These are phyloP conservation scores for Wickerhamomyces bovis DNA, from an alignment of 805 yeast genomes.

Conservation along the genomic window DNA sequence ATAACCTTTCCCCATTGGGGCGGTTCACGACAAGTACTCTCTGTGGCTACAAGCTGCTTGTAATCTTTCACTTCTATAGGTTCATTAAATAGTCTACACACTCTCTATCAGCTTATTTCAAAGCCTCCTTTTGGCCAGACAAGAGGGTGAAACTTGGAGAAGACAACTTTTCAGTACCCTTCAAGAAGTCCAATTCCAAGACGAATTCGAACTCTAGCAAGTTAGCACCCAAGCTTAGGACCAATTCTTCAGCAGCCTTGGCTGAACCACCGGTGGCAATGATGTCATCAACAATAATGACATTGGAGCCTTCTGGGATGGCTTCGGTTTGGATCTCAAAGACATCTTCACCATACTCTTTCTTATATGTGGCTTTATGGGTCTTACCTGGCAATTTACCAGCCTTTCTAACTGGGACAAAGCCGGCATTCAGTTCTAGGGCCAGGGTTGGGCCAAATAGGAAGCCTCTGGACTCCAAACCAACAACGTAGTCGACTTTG, in stretches of 20 bases:
- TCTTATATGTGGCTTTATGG: constrained; percentile 63
- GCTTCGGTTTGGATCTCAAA: constrained; percentile 86
- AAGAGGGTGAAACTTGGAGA: constrained; percentile 89
- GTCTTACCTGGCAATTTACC: constrained; percentile 93
- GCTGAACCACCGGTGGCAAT: constrained; percentile 99
- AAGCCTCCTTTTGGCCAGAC: constrained; percentile 66
- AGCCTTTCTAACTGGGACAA: constrained; percentile 90
- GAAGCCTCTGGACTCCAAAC: constrained; percentile 95
- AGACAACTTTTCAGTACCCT: constrained; percentile 82
- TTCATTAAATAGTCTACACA: not conserved
- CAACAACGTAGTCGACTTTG: constrained; percentile 83
- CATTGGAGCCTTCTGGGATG: constrained; percentile 73
- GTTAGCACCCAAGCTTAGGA: constrained; percentile 58
- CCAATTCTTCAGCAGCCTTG: constrained; percentile 83
- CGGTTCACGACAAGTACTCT: too few species aligned
- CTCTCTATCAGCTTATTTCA: constrained; percentile 16
- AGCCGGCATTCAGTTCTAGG: constrained; percentile 80
- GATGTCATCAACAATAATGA: constrained; percentile 89
- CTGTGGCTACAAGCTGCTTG: not conserved
- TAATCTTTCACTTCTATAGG: not conserved
- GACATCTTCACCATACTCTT: constrained; percentile 89
- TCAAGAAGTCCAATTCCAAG: constrained; percentile 90
- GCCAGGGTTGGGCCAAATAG: constrained; percentile 95
- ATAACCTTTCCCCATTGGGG: not conserved
- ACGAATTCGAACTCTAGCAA: constrained; percentile 80